These are phyloP conservation scores for Aphanomyces cochlioides DNA, from an alignment of 352 stramenopile species.

Conservation along the genomic window DNA sequence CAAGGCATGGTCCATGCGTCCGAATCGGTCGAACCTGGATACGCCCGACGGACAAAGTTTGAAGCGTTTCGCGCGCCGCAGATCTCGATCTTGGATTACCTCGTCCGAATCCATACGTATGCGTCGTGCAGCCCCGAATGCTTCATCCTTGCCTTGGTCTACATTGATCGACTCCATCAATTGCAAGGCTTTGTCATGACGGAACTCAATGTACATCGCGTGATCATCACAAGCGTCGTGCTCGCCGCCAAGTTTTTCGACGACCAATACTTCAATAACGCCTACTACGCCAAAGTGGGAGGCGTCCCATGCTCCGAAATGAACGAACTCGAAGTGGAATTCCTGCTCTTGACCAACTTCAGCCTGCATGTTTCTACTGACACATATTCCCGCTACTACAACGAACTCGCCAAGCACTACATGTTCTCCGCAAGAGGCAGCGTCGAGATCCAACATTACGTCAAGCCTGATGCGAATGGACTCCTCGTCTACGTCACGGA, in stretches of 20 bases:
- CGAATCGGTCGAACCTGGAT: conserved; percentile 52
- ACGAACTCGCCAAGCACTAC: conserved; percentile 84
- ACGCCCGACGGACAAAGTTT: conserved; percentile 74
- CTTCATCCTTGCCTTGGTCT: conserved; percentile 98
- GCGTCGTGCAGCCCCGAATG: conserved; percentile 97
- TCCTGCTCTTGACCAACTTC: conserved; percentile 98
- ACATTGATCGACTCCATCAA: conserved; percentile 98
- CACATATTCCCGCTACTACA: conserved; percentile 89
- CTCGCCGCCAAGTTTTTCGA: conserved; percentile 99
- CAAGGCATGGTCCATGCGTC: conserved; percentile 74
- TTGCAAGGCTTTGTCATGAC: conserved; percentile 95
- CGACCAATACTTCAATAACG: conserved; percentile 99
- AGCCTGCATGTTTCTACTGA: conserved; percentile 92
- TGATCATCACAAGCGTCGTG: conserved; percentile 97
- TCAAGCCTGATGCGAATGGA: conserved; percentile 59
- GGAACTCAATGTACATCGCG: conserved; percentile 96
- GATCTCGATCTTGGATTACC: conserved; percentile 82
- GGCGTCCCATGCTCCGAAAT: conserved; percentile 91
- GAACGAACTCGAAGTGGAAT: conserved; percentile 98
- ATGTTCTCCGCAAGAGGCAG: conserved; percentile 59
- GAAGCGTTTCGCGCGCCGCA: conserved; percentile 75
- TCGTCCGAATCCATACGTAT: conserved; percentile 96
- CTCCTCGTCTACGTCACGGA: conserved; percentile 79
- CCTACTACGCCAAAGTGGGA: conserved; percentile 98
- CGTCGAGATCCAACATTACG: conserved; percentile 63